Evolutionary conservation across 768 basidiomycete species (phyloP), one percentile per base, ranked within the genome.

Genomic region (Porpolomopsis calyptriformis): DNA sequence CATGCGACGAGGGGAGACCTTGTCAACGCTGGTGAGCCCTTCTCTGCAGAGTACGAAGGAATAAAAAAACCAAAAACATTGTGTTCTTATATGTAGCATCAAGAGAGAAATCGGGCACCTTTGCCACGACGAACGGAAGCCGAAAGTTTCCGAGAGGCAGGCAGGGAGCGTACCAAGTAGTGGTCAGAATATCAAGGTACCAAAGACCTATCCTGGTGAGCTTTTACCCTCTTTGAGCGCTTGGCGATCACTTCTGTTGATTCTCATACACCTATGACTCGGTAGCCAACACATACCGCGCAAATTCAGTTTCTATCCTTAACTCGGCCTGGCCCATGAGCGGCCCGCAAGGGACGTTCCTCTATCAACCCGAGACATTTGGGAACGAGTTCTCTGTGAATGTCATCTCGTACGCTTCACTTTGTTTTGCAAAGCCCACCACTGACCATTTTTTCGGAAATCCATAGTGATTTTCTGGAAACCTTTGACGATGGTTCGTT

Each of bases 101-200:
- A 97, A 97, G 63, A 80, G 94, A 31, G 93, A 97, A 63, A 97
- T 97, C 50, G 88, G 90, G 0, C 90, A 96, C 66, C 70, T 94
- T 11, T 96, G 92, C 57, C 85, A 89, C 54, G 93, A 94, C 61
- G 90, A 93, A 58, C 77, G 77, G 48, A 72, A 79, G 40, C 70
- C 72, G 1, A 79, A 78, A 56, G 61, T 58, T 14, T 52, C 57
- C 35, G 72, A 72, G 7, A 80, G 78, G 49, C 67, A 70, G 27
- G 59, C 60, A 47, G 40, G 60, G 0, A 14, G 60, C 16, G 35
- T 64, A 9, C 29, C 67, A 29, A 52, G 51, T 11, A 31, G 14
- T 31, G 14, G 7, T 14, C n/a, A n/a, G n/a, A 52, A 52, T 3
- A 43, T 59, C 8, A 63, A 49, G 9, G 45, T 71, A 29, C 53